phyloP scores from a whole-genome alignment of 2,329 filamentous ascomycete genomes.

The Mariannaea sp. region DNA sequence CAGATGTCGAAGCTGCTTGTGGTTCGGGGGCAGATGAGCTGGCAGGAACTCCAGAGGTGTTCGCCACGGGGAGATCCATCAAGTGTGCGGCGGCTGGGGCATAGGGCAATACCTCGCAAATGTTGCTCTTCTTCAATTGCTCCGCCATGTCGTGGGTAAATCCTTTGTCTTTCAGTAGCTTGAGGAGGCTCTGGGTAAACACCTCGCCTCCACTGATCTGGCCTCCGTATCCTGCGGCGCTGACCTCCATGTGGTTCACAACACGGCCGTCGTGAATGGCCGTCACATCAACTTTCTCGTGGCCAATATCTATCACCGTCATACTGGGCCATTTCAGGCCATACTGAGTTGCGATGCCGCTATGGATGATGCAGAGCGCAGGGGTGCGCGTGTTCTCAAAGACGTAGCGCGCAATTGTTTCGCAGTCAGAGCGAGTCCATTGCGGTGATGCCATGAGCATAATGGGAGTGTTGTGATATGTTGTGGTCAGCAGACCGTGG shows the following conservation, averaged over 20 bases:
- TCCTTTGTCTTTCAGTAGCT: constrained; percentile 64
- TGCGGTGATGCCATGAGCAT: constrained; percentile 86
- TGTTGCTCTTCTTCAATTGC: constrained; percentile 68
- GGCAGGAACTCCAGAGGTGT: constrained; percentile 38
- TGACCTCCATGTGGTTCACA: constrained; percentile 68
- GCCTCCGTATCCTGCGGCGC: constrained; percentile 53
- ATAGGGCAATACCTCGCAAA: constrained; percentile 70
- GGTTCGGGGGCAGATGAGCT: constrained; percentile 37
- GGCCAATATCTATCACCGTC: constrained; percentile 89
- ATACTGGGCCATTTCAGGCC: constrained; percentile 76
- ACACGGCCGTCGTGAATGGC: constrained; percentile 84
- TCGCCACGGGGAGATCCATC: constrained; percentile 56
- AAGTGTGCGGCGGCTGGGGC: constrained; percentile 49
- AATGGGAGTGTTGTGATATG: constrained; percentile 95
- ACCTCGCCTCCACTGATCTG: constrained; percentile 79
- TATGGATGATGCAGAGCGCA: constrained; percentile 87
- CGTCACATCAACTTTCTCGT: constrained; percentile 89
- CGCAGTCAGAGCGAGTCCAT: constrained; percentile 87
- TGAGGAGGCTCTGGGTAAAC: constrained; percentile 75
- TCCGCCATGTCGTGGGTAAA: constrained; percentile 71
- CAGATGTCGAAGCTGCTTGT: constrained; percentile 42
- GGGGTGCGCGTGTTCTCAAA: constrained; percentile 98
- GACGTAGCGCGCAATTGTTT: constrained; percentile 88
- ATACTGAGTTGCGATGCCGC: constrained; percentile 85
- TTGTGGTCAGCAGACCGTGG: constrained; percentile 84